These are phyloP conservation scores for Fistulifera solaris DNA, from an alignment of 108 stramenopile genomes.

Conservation along the genomic window DNA sequence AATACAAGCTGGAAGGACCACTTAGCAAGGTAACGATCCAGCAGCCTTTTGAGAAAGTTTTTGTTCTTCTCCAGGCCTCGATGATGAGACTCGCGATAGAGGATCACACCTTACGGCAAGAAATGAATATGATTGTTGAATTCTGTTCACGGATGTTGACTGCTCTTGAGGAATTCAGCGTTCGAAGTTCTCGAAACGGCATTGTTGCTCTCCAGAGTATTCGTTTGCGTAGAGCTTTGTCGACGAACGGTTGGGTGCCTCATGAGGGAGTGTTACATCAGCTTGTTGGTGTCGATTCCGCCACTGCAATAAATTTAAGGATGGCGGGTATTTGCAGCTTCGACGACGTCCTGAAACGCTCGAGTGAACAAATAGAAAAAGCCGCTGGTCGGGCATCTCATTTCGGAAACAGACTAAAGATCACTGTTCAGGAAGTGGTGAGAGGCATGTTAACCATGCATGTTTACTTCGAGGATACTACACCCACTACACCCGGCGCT, in stretches of 20 bases:
- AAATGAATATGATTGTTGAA: constrained; percentile 51
- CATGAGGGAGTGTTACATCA: constrained; percentile 72
- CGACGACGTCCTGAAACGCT: constrained; percentile 47
- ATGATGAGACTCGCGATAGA: constrained; percentile 54
- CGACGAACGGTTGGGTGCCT: constrained; percentile 51
- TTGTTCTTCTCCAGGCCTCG: constrained; percentile 72
- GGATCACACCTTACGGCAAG: constrained; percentile 54
- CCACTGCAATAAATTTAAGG: constrained; percentile 28
- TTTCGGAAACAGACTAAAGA: constrained; percentile 49
- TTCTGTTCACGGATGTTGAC: constrained; percentile 54
- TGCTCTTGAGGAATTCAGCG: constrained; percentile 66
- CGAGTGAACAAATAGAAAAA: constrained; percentile 34
- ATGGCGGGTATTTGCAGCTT: constrained; percentile 52
- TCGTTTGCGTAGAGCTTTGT: constrained; percentile 46
- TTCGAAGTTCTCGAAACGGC: constrained; percentile 50
- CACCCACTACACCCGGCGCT: constrained; percentile 8
- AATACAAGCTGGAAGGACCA: constrained; percentile 65
- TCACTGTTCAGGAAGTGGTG: constrained; percentile 38
- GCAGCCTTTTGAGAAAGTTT: constrained; percentile 63
- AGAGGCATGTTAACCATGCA: constrained; percentile 39
- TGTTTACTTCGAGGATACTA: constrained; percentile 27
- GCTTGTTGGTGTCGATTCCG: constrained; percentile 51
- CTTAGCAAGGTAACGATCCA: constrained; percentile 70
- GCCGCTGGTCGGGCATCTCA: constrained; percentile 30
- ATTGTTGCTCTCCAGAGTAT: constrained; percentile 46